Conservation (phyloP, 495 filamentous ascomycete species). For the Lasiosphaeria hispida region DNA sequence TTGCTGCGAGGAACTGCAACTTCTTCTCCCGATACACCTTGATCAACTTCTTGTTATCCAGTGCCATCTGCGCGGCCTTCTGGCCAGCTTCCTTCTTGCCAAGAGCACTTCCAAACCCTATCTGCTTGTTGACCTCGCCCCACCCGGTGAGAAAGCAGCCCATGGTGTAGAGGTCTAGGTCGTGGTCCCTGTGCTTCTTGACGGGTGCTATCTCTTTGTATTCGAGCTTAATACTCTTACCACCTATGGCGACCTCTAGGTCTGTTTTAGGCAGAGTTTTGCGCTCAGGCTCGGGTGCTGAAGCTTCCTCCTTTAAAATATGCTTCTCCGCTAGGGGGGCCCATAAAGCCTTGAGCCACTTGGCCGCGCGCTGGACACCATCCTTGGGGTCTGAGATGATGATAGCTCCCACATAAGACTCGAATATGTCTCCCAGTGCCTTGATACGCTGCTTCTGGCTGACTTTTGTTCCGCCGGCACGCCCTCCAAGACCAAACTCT, state of each 20-base stretch:
- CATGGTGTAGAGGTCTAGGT: conserved; percentile 60
- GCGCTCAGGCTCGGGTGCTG: not conserved
- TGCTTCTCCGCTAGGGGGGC: conserved; percentile 41
- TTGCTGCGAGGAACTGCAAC: conserved; percentile 33
- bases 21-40: conserved; percentile 54
- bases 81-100: conserved; percentile 74
- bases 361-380: conserved; percentile 57
- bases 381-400: conserved; percentile 60
- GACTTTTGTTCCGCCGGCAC: conserved; percentile 31
- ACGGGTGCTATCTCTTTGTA: conserved; percentile 60
- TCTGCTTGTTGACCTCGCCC: conserved; percentile 60
- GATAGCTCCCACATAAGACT: conserved; percentile 79
- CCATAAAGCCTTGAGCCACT: conserved; percentile 75
- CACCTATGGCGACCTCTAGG: conserved; percentile 56
- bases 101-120: conserved; percentile 66
- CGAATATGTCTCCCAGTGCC: conserved; percentile 78
- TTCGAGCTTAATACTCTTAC: conserved; percentile 59
- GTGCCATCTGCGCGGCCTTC: conserved; percentile 64
- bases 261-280: conserved; percentile 44
- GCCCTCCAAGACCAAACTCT: conserved; percentile 37
- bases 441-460: conserved; percentile 59
- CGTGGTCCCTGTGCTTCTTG: conserved; percentile 56
- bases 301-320: conserved; percentile 39
- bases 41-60: conserved; percentile 59
- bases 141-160: conserved; percentile 71